Base-by-base conservation (phyloP, 345 rosid species). In the Moringa oleifera region DNA sequence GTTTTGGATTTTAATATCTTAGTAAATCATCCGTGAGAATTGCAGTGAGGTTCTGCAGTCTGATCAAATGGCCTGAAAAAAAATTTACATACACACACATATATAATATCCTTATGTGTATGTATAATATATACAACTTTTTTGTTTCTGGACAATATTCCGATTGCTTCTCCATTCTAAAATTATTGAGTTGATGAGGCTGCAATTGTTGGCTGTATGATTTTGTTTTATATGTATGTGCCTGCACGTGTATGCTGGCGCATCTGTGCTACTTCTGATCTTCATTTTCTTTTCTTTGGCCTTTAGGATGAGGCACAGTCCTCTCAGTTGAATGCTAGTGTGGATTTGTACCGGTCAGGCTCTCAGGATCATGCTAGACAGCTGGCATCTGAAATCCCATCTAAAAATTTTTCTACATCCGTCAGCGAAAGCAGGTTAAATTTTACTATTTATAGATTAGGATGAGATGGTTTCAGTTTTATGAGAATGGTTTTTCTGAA, bases 381-480 rank as follows among this genome's bases (percentile, higher is more conserved):
- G 70, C 65, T 53, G 62, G 70, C 73, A 56, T 71, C 83, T 62
- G 85, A 83, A 63, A 66, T 75, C 53, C 72, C 77, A 28, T 59
- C 68, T 61, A 80, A 61, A 64, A 77, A 49, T 69, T 55, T 68
- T 58, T 62, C 79, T 60, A 61, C 80, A 28, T 70, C 68, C 20
- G 73, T 70, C 65, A 63, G 67, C 60, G 84, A 65, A 73, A 83
- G 57, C 81, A 92, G 92, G 98, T 91, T 25, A 31, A 8, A n/a
- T n/a, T n/a, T n/a, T n/a, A n/a, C n/a, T n/a, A n/a, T n/a, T n/a
- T n/a, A n/a, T n/a, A n/a, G n/a, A n/a, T n/a, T n/a, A n/a, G n/a
- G 17, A 41, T 41, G 17, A 15, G 17, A 4, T 41, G 47, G 9
- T 41, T n/a, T n/a, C n/a, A n/a, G 6, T 7, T 41, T 41, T 19